Percentiles rank a stretch among this genome's conserved stretches.
Evolutionary conservation across 2,329 filamentous ascomycete genomes (phyloP).

Genomic region (Pseudogymnoascus sp.): DNA sequence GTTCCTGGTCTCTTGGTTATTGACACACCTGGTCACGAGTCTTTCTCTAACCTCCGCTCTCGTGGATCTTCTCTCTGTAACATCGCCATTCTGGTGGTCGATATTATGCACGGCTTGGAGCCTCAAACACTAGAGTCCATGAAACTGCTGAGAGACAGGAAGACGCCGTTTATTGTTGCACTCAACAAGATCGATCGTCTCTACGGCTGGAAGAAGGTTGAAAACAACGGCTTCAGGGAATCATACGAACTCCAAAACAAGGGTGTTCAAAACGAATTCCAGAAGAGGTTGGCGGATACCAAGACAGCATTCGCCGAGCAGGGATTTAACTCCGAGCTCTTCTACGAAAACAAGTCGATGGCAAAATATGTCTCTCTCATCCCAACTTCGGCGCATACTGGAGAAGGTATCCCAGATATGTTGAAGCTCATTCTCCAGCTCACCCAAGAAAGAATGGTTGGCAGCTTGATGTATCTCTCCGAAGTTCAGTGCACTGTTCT

Average conservation of each 20-base stretch:
- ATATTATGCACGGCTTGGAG: constrained; percentile 99
- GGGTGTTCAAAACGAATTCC: constrained; percentile 89
- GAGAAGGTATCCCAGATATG: constrained; percentile 98
- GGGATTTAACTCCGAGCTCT: constrained; percentile 95
- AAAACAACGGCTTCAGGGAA: constrained; percentile 97
- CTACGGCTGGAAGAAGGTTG: constrained; percentile 97
- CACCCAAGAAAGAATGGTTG: constrained; percentile 96
- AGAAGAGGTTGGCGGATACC: constrained; percentile 78
- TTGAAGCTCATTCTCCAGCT: constrained; percentile 87
- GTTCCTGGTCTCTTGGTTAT: constrained; percentile 94
- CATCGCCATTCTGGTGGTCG: constrained; percentile 96
- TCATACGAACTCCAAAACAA: constrained; percentile 84
- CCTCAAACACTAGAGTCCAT: constrained; percentile 97
- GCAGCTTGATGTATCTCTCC: constrained; percentile 93
- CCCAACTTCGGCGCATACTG: constrained; percentile 95
- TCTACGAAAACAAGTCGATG: constrained; percentile 98
- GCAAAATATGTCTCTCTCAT: constrained; percentile 89
- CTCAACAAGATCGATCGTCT: constrained; percentile 99
- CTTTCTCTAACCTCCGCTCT: constrained; percentile 95
- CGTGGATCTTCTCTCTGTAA: constrained; percentile 97
- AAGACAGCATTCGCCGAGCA: constrained; percentile 94
- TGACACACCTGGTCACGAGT: constrained; percentile 99
- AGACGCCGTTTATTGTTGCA: constrained; percentile 96
- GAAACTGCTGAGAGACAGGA: constrained; percentile 82
- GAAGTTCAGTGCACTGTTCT: constrained; percentile 97